Conservation (phyloP, 257 asterid species). For the Apocynum venetum region DNA sequence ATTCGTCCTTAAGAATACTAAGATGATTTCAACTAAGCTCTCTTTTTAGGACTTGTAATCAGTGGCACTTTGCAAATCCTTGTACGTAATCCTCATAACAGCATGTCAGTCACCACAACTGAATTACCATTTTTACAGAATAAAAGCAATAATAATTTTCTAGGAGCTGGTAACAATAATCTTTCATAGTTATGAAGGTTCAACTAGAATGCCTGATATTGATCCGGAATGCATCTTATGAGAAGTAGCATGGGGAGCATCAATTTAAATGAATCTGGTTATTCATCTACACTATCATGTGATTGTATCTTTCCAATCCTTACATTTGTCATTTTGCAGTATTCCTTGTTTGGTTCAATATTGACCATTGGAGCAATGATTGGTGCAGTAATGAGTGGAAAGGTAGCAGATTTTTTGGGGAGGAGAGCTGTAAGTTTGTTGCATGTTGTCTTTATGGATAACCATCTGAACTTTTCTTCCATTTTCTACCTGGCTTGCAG, state of each 20-base stretch:
- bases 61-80: neutral
- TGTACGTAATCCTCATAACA: neutral
- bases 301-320: neutral
- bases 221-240: neutral
- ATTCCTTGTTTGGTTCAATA: slow-evolving; percentile 82
- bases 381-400: slow-evolving; percentile 84
- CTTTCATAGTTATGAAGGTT: neutral
- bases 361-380: slow-evolving; percentile 85
- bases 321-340: slow-evolving; percentile 38
- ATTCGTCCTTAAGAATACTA: neutral
- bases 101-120: neutral
- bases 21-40: neutral
- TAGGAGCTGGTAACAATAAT: neutral
- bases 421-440: slow-evolving; percentile 63
- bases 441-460: neutral
- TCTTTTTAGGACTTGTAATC: neutral
- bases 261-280: neutral
- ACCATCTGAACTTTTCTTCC: neutral
- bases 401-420: slow-evolving; percentile 73
- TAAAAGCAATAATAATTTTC: neutral
- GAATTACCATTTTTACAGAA: neutral
- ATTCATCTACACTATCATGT: neutral
- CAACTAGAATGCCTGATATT: neutral
- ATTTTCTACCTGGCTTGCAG: neutral
- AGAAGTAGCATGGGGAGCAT: neutral